Conservation (phyloP, 129 eudicot species). For the Sambucus nigra region DNA sequence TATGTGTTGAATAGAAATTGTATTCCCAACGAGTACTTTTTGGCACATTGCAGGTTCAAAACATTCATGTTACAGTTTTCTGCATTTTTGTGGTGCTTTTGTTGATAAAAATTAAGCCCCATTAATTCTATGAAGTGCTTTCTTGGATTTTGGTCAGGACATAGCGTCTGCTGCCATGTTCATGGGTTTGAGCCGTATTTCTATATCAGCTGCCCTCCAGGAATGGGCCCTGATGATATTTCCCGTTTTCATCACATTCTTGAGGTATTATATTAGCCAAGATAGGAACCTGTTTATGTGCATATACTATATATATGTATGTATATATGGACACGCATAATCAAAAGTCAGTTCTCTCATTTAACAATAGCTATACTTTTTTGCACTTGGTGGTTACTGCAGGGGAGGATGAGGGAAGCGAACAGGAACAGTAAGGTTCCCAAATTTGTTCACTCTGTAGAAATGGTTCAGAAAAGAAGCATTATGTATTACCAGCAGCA, state of each 20-base stretch:
- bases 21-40: neutral
- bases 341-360: neutral
- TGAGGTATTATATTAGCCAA: conserved; percentile 45
- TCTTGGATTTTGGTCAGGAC: conserved; percentile 39
- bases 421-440: conserved; percentile 63
- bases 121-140: conserved; percentile 8
- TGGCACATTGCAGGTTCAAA: neutral
- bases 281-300: neutral
- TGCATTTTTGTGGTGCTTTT: neutral
- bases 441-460: conserved; percentile 58
- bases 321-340: neutral
- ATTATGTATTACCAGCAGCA: conserved; percentile 91
- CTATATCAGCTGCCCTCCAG: conserved; percentile 81
- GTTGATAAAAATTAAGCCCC: neutral
- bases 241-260: conserved; percentile 73
- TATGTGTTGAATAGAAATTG: neutral
- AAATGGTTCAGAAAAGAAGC: conserved; percentile 82
- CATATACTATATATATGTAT: conserved; percentile 1
- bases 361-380: neutral
- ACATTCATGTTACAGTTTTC: neutral
- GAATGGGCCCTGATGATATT: conserved; percentile 97
- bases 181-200: conserved; percentile 97
- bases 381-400: conserved; percentile 16
- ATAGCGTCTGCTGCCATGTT: conserved; percentile 90
- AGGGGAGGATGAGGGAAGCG: conserved; percentile 89